Conservation (phyloP, 768 basidiomycete genomes). For the Hortiboletus flavorubellus region DNA sequence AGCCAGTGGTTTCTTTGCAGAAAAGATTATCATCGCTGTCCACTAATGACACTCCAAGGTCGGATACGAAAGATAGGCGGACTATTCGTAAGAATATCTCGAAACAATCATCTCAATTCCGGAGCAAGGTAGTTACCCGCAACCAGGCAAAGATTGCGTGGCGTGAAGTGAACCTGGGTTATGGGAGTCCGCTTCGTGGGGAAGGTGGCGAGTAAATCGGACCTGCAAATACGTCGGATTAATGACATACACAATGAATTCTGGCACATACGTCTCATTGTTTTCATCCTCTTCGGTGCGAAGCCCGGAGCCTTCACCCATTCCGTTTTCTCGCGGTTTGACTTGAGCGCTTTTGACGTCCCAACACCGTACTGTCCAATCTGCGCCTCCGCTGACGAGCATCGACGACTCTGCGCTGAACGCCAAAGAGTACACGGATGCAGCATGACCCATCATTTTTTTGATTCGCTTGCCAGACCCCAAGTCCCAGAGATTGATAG, state of each 20-base stretch:
- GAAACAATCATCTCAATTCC: conserved; percentile 42
- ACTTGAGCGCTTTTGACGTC: conserved; percentile 73
- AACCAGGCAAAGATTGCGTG: conserved; percentile 89
- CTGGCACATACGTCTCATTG: conserved; percentile 63
- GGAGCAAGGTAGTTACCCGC: conserved; percentile 71
- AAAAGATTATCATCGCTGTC: background rate
- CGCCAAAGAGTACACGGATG: conserved; percentile 84
- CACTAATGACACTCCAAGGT: background rate
- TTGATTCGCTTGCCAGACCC: conserved; percentile 93
- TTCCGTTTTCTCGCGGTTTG: conserved; percentile 59
- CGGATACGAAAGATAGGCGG: conserved; percentile 8
- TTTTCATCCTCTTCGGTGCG: conserved; percentile 48
- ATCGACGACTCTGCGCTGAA: conserved; percentile 92
- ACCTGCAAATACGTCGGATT: conserved; percentile 40
- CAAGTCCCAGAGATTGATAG: conserved; percentile 96
- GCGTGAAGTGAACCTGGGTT: conserved; percentile 89
- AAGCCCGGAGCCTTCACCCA: conserved; percentile 31
- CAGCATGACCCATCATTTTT: conserved; percentile 92
- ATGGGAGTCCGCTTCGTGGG: conserved; percentile 96
- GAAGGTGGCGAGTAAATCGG: conserved; percentile 85
- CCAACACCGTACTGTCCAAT: conserved; percentile 99
- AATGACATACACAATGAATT: background rate
- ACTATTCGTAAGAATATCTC: background rate
- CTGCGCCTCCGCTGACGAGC: conserved; percentile 86
- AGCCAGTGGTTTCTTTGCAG: background rate